A percentile compares a stretch with the other conserved stretches of the same genome.
These are phyloP conservation scores for Plasmodium fragile DNA, from an alignment of 169 alveolate genomes.

Conservation along the genomic window DNA sequence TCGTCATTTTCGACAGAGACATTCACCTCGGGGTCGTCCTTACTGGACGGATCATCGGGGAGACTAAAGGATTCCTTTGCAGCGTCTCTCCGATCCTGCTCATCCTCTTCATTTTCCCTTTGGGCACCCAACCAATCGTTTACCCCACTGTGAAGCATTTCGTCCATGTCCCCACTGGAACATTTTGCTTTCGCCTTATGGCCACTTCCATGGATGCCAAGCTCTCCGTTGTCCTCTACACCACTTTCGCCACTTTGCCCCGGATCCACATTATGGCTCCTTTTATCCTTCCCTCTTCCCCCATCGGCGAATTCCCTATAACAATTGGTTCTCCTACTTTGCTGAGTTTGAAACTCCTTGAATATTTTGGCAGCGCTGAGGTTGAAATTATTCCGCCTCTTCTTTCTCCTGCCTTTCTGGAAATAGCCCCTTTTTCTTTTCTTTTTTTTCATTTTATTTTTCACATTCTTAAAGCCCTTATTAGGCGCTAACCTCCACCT, in stretches of 20 bases:
- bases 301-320: background rate
- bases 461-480: constrained; percentile 11
- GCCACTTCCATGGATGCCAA: background rate
- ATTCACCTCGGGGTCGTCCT: background rate
- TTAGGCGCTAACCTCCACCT: constrained; percentile 23
- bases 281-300: background rate
- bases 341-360: constrained; percentile 3
- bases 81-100: background rate
- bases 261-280: background rate
- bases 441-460: constrained; percentile 23
- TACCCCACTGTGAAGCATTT: background rate
- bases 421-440: background rate
- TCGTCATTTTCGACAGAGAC: background rate
- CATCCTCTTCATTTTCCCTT: constrained; percentile 1
- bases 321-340: background rate
- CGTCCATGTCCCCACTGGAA: background rate
- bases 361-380: background rate
- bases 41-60: background rate
- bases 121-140: background rate
- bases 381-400: background rate
- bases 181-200: background rate
- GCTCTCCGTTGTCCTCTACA: background rate
- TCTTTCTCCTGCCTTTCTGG: background rate
- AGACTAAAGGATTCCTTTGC: background rate
- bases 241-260: background rate